Evolutionary conservation across 257 asterid genomes (phyloP).

Genomic region (Henckelia pumila): DNA sequence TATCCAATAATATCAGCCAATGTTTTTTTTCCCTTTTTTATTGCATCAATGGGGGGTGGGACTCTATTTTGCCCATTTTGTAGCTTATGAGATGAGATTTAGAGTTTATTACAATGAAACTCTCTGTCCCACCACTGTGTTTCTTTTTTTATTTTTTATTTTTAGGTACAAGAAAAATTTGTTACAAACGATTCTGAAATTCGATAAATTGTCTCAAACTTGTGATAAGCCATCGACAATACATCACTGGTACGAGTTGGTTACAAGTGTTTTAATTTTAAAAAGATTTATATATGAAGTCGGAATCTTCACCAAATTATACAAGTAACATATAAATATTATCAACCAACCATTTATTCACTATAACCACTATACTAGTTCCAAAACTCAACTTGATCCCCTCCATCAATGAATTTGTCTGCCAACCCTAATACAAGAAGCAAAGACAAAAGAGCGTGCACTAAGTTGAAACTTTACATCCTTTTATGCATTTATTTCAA

Average conservation of each 20-base stretch:
- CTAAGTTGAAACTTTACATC: not conserved
- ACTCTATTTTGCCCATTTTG: too few species aligned
- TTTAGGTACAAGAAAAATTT: too few species aligned
- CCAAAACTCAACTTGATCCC: not conserved
- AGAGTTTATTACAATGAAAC: too few species aligned
- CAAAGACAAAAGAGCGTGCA: not conserved
- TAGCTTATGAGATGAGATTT: too few species aligned
- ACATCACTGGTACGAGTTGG: not conserved
- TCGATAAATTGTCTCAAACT: too few species aligned
- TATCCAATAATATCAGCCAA: not conserved
- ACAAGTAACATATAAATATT: too few species aligned
- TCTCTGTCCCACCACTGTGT: not conserved
- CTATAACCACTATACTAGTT: not conserved
- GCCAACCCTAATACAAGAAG: slow-evolving; percentile 4
- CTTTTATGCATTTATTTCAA: slow-evolving; percentile 7
- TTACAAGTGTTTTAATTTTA: not conserved
- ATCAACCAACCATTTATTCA: not conserved
- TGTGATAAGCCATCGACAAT: too few species aligned
- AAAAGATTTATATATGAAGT: not conserved
- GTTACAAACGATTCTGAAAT: too few species aligned
- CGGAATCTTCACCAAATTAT: not conserved
- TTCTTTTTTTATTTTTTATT: too few species aligned
- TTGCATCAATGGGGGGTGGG: too few species aligned
- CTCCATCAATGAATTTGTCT: not conserved
- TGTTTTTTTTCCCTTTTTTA: too few species aligned